Base-by-base conservation (phyloP, 2,329 filamentous ascomycete species). In the Trichophyton benhamiae region DNA sequence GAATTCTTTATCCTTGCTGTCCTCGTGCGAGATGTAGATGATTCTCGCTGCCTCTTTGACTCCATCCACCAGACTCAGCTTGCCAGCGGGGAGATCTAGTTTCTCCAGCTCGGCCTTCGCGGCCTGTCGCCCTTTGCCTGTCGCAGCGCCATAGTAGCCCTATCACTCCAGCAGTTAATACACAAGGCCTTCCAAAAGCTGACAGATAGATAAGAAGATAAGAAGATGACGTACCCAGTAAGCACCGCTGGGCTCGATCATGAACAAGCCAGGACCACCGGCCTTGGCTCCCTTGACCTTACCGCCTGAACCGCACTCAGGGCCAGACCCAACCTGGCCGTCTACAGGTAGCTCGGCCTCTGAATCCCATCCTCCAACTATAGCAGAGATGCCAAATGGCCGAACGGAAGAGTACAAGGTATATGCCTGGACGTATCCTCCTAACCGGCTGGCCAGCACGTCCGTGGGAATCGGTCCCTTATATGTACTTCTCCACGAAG, bases 1-100 rank as follows among this genome's bases (percentile, higher is more conserved):
- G 71, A 97, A 99, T 67, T 97, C 94, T 82, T 99, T 99, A 78
- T 97, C 94, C 80, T 97, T 97, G 82, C 92, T 97, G 76, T 99
- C 94, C 75, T 97, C 94, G 74, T 99, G 94, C 57, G 92, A 91
- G 63, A 96, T 85, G 75, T 96, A 95, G 77, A 99, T 97, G 77
- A 99, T 99, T 64, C 91, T 82, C 61, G 94, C 94, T 38, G 94
- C 94, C 80, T 97, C 89, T 81, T 95, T 96, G 71, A 99, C 89
- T 58, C 87, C 94, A 72, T 97, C 86, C 71, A 87, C 80, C 63
- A 99, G 80, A 64, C 87, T 88, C 60, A 97, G 82, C 58, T 82
- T 87, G 61, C 85, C 87, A 9, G 86, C 86, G 60, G 85, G 81
- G 62, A 99, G 83, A 74, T 97, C 90, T 63, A 99, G 82, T 83